Conservation (phyloP, 2,329 filamentous ascomycete genomes). For the Macrophomina pseudophaseolina region DNA sequence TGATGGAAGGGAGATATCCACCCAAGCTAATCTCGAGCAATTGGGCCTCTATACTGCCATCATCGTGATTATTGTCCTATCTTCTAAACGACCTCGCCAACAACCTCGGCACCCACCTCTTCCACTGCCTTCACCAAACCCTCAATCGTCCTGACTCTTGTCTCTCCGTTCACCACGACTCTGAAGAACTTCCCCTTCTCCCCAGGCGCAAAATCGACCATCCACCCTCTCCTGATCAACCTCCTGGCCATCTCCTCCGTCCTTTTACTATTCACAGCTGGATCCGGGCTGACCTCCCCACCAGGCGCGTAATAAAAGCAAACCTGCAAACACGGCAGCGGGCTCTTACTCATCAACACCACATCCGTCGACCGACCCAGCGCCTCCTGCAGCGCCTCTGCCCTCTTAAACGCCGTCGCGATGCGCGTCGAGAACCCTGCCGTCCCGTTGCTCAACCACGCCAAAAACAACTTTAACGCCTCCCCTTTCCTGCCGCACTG, state of each 20-base stretch:
- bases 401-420: conserved; percentile 74
- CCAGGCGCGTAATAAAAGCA: conserved; percentile 85
- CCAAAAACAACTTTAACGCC: conserved; percentile 82
- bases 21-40: no score
- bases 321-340: conserved; percentile 88
- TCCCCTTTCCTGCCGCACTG: conserved; percentile 91
- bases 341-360: conserved; percentile 69
- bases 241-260: conserved; percentile 61
- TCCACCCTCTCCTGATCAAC: conserved; percentile 66
- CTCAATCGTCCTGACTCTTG: conserved; percentile 64
- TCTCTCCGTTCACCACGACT: conserved; percentile 70
- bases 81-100: neutral
- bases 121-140: conserved; percentile 66
- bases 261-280: conserved; percentile 57
- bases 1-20: no score
- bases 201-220: conserved; percentile 71
- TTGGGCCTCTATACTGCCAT: no score
- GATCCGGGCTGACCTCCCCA: conserved; percentile 54
- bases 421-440: conserved; percentile 68
- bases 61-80: no score
- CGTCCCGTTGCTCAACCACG: conserved; percentile 88
- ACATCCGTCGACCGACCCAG: conserved; percentile 66
- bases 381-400: conserved; percentile 68
- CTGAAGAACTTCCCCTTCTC: conserved; percentile 69
- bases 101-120: conserved; percentile 46